phyloP scores from a whole-genome alignment of 1,284 basidiomycete genomes.

The Lentinula novae-zelandiae region DNA sequence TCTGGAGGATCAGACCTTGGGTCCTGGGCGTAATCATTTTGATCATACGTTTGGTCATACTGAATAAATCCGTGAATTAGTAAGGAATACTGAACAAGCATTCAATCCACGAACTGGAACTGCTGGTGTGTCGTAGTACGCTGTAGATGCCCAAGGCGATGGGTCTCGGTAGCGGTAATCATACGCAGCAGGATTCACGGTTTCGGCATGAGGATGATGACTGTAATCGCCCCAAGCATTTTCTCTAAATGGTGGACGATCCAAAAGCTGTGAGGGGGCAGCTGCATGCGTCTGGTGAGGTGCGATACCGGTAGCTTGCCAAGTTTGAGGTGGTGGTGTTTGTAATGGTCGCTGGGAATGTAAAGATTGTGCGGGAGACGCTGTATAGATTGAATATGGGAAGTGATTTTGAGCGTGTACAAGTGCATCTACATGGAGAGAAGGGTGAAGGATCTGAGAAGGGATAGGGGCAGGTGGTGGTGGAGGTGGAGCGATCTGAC shows the following conservation, averaged over 20 bases:
- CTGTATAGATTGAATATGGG: slow-evolving; percentile 39
- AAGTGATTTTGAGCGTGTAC: slow-evolving; percentile 36
- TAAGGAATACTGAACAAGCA: neutral
- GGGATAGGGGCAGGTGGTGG: slow-evolving; percentile 21
- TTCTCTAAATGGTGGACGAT: slow-evolving; percentile 45
- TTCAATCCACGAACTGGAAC: slow-evolving; percentile 18
- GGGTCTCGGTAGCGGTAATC: slow-evolving; percentile 61
- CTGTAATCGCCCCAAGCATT: slow-evolving; percentile 48
- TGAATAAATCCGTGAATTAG: slow-evolving; percentile 15
- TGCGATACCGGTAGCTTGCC: slow-evolving; percentile 59
- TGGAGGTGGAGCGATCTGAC: slow-evolving; percentile 18
- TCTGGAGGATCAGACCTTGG: slow-evolving; percentile 15
- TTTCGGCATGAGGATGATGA: slow-evolving; percentile 37
- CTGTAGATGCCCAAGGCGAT: slow-evolving; percentile 44
- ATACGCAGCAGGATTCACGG: slow-evolving; percentile 42
- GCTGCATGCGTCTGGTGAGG: slow-evolving; percentile 63
- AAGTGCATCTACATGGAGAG: slow-evolving; percentile 28
- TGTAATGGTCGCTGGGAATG: slow-evolving; percentile 33
- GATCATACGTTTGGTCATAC: slow-evolving; percentile 34
- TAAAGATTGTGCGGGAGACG: slow-evolving; percentile 31
- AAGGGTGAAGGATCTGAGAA: slow-evolving; percentile 27
- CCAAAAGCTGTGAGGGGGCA: slow-evolving; percentile 43
- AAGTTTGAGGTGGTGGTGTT: slow-evolving; percentile 46
- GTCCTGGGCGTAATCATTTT: slow-evolving; percentile 43
- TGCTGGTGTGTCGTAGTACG: slow-evolving; percentile 56